Percentiles rank a stretch among this genome's conserved stretches.
Conservation (phyloP, 148 eudicot genomes). For the Diospyros kaki region DNA sequence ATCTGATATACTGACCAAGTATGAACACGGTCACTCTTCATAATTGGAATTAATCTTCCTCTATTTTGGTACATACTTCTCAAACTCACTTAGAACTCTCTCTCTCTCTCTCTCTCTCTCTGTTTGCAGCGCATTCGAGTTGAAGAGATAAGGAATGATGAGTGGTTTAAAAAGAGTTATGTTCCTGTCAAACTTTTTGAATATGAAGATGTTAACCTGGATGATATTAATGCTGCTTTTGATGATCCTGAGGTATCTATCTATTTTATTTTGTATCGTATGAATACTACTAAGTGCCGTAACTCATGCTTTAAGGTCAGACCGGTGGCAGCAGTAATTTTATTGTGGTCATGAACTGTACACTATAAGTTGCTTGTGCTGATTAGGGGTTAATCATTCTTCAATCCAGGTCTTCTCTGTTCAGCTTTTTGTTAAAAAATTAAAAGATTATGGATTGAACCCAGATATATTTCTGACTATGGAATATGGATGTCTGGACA, state of each 20-base stretch:
- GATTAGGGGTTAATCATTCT: background rate
- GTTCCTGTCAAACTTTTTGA: slow-evolving; percentile 68
- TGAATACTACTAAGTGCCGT: background rate
- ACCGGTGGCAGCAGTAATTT: background rate
- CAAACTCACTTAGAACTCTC: background rate
- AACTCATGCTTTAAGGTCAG: background rate
- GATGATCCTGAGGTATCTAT: slow-evolving; percentile 79
- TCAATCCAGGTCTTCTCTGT: background rate
- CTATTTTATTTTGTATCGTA: slow-evolving; percentile 1
- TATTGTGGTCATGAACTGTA: background rate
- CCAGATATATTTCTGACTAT: background rate
- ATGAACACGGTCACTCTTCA: too few relatives aligned
- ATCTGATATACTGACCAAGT: background rate
- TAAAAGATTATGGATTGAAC: background rate
- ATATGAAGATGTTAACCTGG: slow-evolving; percentile 89
- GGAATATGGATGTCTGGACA: background rate
- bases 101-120: too few relatives aligned
- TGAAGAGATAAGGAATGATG: slow-evolving; percentile 81
- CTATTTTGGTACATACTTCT: background rate
- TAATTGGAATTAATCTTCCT: background rate
- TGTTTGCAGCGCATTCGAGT: slow-evolving; percentile 79
- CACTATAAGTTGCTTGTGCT: background rate
- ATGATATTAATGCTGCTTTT: slow-evolving; percentile 91
- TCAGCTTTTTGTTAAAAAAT: background rate
- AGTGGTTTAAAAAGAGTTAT: slow-evolving; percentile 82